phyloP scores from a whole-genome alignment of 768 basidiomycete species.

The Amanita polypyramis region DNA sequence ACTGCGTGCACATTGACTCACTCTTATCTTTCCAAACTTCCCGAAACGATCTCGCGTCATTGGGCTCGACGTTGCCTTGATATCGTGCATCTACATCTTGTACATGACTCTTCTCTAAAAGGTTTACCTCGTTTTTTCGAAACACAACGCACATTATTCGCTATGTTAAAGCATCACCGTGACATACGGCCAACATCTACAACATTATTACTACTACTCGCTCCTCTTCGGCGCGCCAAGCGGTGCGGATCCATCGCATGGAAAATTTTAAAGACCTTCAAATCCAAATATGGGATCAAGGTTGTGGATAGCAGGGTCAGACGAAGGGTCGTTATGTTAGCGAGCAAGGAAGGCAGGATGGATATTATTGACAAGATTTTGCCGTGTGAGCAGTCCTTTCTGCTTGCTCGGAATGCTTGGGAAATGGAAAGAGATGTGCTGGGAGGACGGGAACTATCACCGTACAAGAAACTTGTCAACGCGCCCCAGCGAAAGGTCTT shows the following conservation, averaged over 20 bases:
- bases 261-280: constrained; percentile 33
- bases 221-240: constrained; percentile 34
- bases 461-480: constrained; percentile 4
- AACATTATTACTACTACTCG: constrained; percentile 50
- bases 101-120: constrained; percentile 19
- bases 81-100: constrained; percentile 46
- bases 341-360: constrained; percentile 53
- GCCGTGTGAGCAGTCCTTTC: constrained; percentile 9
- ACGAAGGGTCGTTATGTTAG: constrained; percentile 46
- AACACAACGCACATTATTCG: constrained; percentile 31
- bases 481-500: constrained; percentile 2
- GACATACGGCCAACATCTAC: constrained; percentile 44
- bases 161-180: constrained; percentile 35
- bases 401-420: constrained; percentile 12
- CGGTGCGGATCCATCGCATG: constrained; percentile 47
- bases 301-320: constrained; percentile 50
- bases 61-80: constrained; percentile 30
- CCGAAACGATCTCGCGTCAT: constrained; percentile 25
- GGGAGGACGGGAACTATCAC: constrained; percentile 10
- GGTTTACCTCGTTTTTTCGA: constrained; percentile 35
- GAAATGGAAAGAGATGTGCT: constrained; percentile 11
- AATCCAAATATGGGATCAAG: constrained; percentile 41
- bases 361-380: constrained; percentile 33
- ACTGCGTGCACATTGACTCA: constrained; percentile 35
- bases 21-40: constrained; percentile 39